Conservation (phyloP, 73 alveolate species). For the Stentor roeselii region DNA sequence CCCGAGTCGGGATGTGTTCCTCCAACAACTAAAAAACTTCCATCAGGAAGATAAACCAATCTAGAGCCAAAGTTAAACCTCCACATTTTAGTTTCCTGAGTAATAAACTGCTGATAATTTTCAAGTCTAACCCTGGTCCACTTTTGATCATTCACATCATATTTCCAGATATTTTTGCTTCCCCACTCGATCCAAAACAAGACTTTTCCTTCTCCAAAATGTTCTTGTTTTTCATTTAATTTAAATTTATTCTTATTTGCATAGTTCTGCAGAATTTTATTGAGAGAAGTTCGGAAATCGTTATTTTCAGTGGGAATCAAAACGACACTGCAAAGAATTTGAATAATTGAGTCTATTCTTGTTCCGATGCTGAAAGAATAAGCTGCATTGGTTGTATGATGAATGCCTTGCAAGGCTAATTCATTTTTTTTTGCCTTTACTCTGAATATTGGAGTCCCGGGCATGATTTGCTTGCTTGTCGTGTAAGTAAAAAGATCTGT, state of each 20-base stretch:
- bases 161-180: background rate
- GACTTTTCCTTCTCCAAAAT: background rate
- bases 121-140: background rate
- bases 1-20: constrained; percentile 20
- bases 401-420: constrained; percentile 21
- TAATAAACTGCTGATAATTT: constrained; percentile 21
- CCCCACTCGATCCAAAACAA: background rate
- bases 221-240: background rate
- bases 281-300: background rate
- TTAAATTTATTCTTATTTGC: background rate
- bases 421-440: too few species aligned
- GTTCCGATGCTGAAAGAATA: constrained; percentile 5
- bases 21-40: constrained; percentile 1
- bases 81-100: constrained; percentile 8
- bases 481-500: background rate
- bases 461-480: background rate
- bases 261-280: background rate
- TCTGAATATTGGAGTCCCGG: constrained; percentile 21
- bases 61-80: constrained; percentile 16
- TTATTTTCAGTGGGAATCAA: background rate
- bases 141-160: background rate
- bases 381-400: background rate
- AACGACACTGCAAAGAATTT: constrained; percentile 1
- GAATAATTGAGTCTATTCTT: constrained; percentile 19
- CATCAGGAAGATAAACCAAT: constrained; percentile 31